phyloP scores from a whole-genome alignment of 352 stramenopile genomes.

The Globisporangium emineosum region DNA sequence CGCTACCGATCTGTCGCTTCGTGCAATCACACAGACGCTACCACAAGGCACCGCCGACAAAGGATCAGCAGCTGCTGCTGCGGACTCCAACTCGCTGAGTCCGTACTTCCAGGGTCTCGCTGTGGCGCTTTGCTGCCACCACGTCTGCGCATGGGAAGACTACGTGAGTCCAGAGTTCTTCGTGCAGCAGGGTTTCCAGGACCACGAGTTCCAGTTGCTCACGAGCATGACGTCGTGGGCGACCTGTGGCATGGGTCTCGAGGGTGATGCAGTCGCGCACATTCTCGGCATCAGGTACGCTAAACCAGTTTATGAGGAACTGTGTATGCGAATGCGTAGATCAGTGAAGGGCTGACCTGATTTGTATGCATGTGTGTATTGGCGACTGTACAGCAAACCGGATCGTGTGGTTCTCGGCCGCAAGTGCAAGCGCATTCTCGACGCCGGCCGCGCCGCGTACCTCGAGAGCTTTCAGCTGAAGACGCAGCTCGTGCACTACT shows the following conservation, averaged over 20 bases:
- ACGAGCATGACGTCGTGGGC: conserved; percentile 77
- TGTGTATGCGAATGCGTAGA: conserved; percentile 2
- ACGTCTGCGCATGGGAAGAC: conserved; percentile 70
- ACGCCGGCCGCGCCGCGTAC: conserved; percentile 64
- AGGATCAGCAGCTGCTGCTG: not conserved
- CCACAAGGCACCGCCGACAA: conserved; percentile 11
- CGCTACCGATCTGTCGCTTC: conserved; percentile 76
- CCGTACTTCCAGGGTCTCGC: conserved; percentile 52
- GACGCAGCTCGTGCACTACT: conserved; percentile 79
- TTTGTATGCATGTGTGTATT: not conserved
- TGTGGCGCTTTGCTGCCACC: conserved; percentile 79
- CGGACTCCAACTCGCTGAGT: conserved; percentile 16
- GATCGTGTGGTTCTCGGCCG: conserved; percentile 59
- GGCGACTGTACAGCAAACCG: conserved; percentile 36
- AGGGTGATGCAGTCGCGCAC: conserved; percentile 61
- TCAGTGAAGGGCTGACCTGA: not conserved
- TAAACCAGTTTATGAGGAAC: not conserved
- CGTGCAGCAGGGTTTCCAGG: conserved; percentile 44
- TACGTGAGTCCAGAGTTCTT: conserved; percentile 73
- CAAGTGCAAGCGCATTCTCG: conserved; percentile 77
- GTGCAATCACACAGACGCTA: conserved; percentile 58
- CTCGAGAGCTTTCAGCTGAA: conserved; percentile 45
- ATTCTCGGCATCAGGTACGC: conserved; percentile 67
- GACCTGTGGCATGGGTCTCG: conserved; percentile 67
- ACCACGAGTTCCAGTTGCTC: conserved; percentile 57